Evolutionary conservation across 106 monocot genomes (phyloP), one percentile per base, ranked within the genome.

Genomic region (Posidonia australis): DNA sequence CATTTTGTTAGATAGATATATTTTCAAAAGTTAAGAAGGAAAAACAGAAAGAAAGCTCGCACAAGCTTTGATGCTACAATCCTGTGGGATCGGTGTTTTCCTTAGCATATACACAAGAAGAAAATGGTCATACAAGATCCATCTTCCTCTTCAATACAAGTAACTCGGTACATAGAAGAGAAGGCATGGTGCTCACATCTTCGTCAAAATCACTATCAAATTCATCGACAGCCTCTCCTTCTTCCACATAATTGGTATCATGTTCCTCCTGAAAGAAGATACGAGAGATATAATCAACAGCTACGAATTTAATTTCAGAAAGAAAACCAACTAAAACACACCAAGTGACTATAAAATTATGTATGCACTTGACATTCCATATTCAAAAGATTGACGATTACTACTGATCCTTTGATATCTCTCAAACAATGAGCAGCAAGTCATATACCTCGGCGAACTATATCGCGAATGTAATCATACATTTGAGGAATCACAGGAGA

Each of bases 121-220:
- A n/a, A n/a, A n/a, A n/a, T n/a, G n/a, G n/a, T n/a, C n/a, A n/a
- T n/a, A n/a, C n/a, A n/a, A n/a, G n/a, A 49, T 49, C 6, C 19
- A 18, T 49, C 49, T 0, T 49, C 0, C 49, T 49, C n/a, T 18
- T 22, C 20, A 22, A 22, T 5, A 0, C 54, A 54, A 54, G 24
- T 51, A 51, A 24, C 44, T 3, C 13, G 10, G 13, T 51, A n/a
- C 12, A 23, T 22, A 24, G 26, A 29, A 27, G 26, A 44, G 46
- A 47, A 32, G 18, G 21, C 0, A 60, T 18, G 14, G 31, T 55
- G 67, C 96, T 81, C 62, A 98, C 98, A 76, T 87, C 90, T 51
- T 90, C 91, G 49, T 85, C 74, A 69, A 98, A 98, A 72, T 98
- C 98, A 77, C 90, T 91, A 69, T 98, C 98, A 81, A 79, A 98